These are phyloP conservation scores for Elsinoe batatas DNA, from an alignment of 2,329 filamentous ascomycete genomes.

Conservation along the genomic window DNA sequence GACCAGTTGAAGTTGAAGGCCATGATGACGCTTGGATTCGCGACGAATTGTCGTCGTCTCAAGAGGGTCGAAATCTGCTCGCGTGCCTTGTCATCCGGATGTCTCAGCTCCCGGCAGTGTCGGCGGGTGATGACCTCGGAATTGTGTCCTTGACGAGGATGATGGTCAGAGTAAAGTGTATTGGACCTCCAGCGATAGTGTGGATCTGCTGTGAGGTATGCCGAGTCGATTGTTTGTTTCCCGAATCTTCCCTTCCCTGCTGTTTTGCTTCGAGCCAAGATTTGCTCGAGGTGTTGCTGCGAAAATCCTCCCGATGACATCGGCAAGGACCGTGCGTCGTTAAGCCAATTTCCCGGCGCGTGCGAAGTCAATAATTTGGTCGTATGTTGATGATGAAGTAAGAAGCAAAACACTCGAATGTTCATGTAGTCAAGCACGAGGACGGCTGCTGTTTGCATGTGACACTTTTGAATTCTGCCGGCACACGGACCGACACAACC, in stretches of 20 bases:
- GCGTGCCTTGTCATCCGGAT: constrained; percentile 9
- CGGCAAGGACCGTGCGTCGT: neutral
- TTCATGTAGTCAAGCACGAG: neutral
- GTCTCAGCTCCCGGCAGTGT: constrained; percentile 5
- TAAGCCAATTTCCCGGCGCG: neutral
- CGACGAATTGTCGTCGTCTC: neutral
- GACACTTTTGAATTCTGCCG: neutral
- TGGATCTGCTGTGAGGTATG: too few relatives aligned
- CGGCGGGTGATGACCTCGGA: neutral
- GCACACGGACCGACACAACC: neutral
- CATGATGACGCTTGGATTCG: constrained; percentile 45
- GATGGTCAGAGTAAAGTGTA: neutral
- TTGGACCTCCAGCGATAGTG: neutral
- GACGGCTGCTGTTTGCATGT: constrained; percentile 7
- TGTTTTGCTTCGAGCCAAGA: neutral
- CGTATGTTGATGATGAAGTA: neutral
- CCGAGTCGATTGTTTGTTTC: neutral
- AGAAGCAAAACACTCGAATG: neutral
- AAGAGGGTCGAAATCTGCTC: neutral
- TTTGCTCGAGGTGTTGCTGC: neutral
- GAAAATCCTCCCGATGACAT: constrained; percentile 3
- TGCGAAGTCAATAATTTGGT: neutral
- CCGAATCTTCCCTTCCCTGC: neutral
- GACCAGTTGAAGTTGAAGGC: constrained; percentile 99
- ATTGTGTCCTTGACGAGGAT: neutral